phyloP scores from a whole-genome alignment of 2,329 filamentous ascomycete genomes.

The Microdochium nivale region DNA sequence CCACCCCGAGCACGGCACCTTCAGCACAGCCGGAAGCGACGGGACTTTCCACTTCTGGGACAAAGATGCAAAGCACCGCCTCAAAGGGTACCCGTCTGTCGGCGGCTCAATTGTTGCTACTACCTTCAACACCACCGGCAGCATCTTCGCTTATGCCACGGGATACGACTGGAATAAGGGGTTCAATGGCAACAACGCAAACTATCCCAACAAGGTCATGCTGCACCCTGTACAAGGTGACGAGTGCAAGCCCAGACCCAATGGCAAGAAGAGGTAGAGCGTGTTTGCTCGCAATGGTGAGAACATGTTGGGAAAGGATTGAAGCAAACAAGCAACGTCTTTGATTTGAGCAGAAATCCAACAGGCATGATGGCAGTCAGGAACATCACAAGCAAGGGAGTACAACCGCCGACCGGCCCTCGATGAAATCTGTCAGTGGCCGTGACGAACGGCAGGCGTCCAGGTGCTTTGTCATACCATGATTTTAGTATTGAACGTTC shows the following conservation, averaged over 20 bases:
- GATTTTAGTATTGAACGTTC: neutral
- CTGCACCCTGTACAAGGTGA: conserved; percentile 63
- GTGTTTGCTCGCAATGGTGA: neutral
- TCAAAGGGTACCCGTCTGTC: conserved; percentile 80
- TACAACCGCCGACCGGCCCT: too few relatives aligned
- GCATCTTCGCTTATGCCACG: conserved; percentile 79
- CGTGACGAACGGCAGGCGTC: neutral
- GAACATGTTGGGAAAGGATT: too few relatives aligned
- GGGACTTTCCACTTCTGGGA: conserved; percentile 98
- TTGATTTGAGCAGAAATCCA: too few relatives aligned
- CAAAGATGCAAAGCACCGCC: conserved; percentile 78
- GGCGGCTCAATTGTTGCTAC: conserved; percentile 84
- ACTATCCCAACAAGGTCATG: conserved; percentile 73
- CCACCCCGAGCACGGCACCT: conserved; percentile 95
- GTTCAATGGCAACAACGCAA: conserved; percentile 72
- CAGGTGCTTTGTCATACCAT: neutral
- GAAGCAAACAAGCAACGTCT: too few relatives aligned
- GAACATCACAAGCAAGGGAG: too few relatives aligned
- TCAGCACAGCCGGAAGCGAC: conserved; percentile 90
- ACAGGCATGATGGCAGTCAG: too few relatives aligned
- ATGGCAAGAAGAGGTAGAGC: conserved; percentile 49
- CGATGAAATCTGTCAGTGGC: too few relatives aligned
- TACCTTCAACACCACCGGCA: conserved; percentile 81
- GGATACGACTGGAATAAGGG: conserved; percentile 99
- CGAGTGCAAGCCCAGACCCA: conserved; percentile 54